These are phyloP conservation scores for Aspergillus sp. DNA, from an alignment of 2,329 filamentous ascomycete genomes.

Conservation along the genomic window DNA sequence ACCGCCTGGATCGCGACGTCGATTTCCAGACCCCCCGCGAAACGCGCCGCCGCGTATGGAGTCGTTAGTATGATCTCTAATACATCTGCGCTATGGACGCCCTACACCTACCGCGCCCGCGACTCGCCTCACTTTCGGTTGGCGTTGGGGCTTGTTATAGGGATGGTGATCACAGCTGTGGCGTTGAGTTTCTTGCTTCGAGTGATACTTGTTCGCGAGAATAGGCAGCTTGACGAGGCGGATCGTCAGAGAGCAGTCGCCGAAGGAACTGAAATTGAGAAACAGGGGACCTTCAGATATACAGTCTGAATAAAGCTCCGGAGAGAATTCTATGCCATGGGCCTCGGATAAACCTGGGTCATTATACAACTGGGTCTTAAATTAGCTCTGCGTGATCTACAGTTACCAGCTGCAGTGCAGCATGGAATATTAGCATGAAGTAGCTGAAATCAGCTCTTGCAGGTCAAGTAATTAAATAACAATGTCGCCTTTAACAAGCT, in stretches of 20 bases:
- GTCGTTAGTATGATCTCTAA: slow-evolving; percentile 53
- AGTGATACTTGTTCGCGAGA: slow-evolving; percentile 40
- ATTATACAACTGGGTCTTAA: too few species aligned
- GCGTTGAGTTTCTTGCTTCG: slow-evolving; percentile 29
- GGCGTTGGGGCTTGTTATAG: slow-evolving; percentile 39
- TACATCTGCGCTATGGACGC: slow-evolving; percentile 47
- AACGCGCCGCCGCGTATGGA: slow-evolving; percentile 51
- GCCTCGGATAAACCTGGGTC: too few species aligned
- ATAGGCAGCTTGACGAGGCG: slow-evolving; percentile 41
- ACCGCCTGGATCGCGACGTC: slow-evolving; percentile 49
- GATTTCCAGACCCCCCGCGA: slow-evolving; percentile 50
- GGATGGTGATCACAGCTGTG: slow-evolving; percentile 28
- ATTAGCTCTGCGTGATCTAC: too few species aligned
- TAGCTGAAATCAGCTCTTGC: background rate
- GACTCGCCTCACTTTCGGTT: slow-evolving; percentile 37
- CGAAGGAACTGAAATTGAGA: background rate
- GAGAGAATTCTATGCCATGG: too few species aligned
- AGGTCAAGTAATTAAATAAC: too few species aligned
- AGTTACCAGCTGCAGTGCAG: too few species aligned
- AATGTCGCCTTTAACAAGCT: background rate
- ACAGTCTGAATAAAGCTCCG: too few species aligned
- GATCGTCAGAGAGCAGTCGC: background rate
- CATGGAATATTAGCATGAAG: too few species aligned
- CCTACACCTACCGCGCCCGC: slow-evolving; percentile 44
- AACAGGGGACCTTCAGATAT: background rate